Base-by-base conservation (phyloP, 257 asterid species). In the Capsicum chinense region DNA sequence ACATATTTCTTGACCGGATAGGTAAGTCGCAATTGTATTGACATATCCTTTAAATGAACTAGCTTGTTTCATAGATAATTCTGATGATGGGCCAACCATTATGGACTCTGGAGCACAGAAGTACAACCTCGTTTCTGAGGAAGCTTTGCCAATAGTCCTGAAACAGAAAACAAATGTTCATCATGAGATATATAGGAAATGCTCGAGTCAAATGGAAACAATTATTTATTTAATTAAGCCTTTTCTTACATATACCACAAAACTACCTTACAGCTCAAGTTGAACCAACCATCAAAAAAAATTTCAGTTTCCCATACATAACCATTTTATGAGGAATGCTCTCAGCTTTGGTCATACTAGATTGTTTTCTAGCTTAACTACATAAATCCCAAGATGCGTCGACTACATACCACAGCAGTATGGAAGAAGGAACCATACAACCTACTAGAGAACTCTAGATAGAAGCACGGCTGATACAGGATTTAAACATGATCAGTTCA, bases 101-200 rank as follows among this genome's bases (percentile, higher is more conserved):
- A 63, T 85, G 74, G 84, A 83, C 71, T 90, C 90, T 79, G 99
- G 92, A 87, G 89, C 85, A 83, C 90, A 78, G 84, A 86, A 96
- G 89, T 93, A 94, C 84, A 96, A 69, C 88, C 98, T 96, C 86
- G 88, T 87, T 85, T 96, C 98, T n/a, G 97, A 96, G 71, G 98
- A 92, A 86, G 98, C 96, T 86, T 89, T 93, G 83, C 99, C 99
- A 82, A 96, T 85, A 79, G 92, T 83, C 91, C 98, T 96, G 87
- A 87, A 90, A 35, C 86, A 88, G 9, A 62, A 83, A 78, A 78
- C 44, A 78, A 54, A 12, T 58, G 82, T 14, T 54, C 82, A 54
- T 52, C 50, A 3, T 78, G 50, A 54, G 54, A 54, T 48, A 54
- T 78, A 52, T 14, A 74, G 81, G 21, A 74, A 21, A 74, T 74